Evolutionary conservation across 331 rosid species (phyloP).

Genomic region (Quercus phellos): DNA sequence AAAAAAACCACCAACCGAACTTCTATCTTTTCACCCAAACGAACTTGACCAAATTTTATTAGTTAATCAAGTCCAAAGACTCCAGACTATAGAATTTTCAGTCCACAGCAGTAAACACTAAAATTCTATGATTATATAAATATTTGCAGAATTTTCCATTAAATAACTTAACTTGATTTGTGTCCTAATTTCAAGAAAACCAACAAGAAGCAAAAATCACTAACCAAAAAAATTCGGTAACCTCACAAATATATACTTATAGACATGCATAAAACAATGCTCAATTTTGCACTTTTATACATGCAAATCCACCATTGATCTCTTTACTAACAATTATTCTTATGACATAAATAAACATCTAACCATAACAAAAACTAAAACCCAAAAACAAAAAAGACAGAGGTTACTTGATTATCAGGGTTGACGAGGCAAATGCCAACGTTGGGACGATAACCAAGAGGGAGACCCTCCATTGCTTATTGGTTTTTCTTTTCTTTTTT

Average conservation of each 20-base stretch:
- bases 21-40: neutral
- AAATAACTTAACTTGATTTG: neutral
- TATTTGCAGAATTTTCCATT: neutral
- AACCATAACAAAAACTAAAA: neutral
- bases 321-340: neutral
- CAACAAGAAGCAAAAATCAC: neutral
- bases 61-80: neutral
- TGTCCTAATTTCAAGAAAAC: neutral
- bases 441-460: conserved; percentile 98
- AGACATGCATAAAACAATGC: neutral
- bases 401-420: conserved; percentile 62
- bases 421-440: conserved; percentile 95
- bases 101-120: neutral
- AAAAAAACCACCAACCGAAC: neutral
- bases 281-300: neutral
- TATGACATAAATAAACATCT: neutral
- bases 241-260: neutral
- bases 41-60: neutral
- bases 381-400: neutral
- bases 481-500: neutral
- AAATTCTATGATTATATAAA: neutral
- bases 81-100: neutral
- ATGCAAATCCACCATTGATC: neutral
- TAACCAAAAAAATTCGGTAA: neutral
- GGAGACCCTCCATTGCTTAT: conserved; percentile 82